A percentile compares a stretch with the other conserved stretches of the same genome.
phyloP scores from a whole-genome alignment of 2,329 filamentous ascomycete genomes.

The Penicillium sp. region DNA sequence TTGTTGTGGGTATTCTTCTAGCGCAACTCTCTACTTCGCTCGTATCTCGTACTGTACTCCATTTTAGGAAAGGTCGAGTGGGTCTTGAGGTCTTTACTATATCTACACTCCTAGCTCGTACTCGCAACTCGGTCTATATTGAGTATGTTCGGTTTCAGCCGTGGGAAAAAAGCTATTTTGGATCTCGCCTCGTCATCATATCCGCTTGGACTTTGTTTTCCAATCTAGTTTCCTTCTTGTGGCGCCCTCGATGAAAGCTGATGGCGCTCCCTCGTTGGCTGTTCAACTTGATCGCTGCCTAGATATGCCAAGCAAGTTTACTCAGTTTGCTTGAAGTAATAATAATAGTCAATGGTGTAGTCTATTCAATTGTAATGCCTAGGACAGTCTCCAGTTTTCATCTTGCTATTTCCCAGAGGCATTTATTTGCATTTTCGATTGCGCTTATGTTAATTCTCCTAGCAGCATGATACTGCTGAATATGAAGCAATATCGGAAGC shows the following conservation, averaged over 20 bases:
- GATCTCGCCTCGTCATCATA: too few relatives aligned
- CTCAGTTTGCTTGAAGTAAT: too few relatives aligned
- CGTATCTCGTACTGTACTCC: conserved; percentile 4
- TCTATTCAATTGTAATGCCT: too few relatives aligned
- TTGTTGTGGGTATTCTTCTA: neutral
- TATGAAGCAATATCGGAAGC: too few relatives aligned
- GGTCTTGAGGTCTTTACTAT: neutral
- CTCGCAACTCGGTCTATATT: neutral
- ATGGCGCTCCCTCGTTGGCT: neutral
- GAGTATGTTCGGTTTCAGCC: too few relatives aligned
- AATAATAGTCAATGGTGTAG: too few relatives aligned
- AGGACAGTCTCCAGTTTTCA: too few relatives aligned
- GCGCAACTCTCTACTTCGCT: neutral
- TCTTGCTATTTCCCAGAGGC: too few relatives aligned
- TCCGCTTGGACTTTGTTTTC: neutral
- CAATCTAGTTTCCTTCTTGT: neutral
- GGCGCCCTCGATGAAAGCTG: neutral
- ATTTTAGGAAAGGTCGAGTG: neutral
- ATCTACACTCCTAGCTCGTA: neutral
- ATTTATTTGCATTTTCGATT: conserved; percentile 16
- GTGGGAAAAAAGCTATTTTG: neutral
- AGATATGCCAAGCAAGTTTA: neutral
- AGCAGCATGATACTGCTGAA: too few relatives aligned
- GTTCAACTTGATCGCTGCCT: neutral
- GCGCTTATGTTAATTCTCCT: conserved; percentile 11